phyloP scores from a whole-genome alignment of 2,329 filamentous ascomycete genomes.

The Trichothecium roseum region DNA sequence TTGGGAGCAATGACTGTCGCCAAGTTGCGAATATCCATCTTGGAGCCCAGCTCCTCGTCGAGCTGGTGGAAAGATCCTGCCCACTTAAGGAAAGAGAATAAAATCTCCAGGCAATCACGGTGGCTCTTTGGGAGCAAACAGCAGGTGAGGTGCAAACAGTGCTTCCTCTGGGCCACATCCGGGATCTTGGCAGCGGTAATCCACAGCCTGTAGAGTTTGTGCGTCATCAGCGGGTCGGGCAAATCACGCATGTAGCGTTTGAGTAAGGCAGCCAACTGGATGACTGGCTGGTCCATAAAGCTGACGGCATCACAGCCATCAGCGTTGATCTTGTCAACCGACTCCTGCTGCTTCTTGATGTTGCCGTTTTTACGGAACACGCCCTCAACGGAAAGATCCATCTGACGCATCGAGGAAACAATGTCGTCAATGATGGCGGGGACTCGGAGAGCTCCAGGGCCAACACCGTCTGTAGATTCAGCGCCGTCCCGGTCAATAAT shows the following conservation, averaged over 20 bases:
- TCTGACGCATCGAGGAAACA: slow-evolving; percentile 89
- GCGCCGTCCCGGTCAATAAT: slow-evolving; percentile 90
- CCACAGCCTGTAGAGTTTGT: slow-evolving; percentile 88
- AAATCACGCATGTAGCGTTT: slow-evolving; percentile 94
- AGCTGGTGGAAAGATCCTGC: slow-evolving; percentile 94
- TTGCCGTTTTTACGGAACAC: slow-evolving; percentile 99
- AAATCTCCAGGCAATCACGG: slow-evolving; percentile 85
- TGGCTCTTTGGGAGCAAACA: slow-evolving; percentile 89
- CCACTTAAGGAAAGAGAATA: slow-evolving; percentile 97
- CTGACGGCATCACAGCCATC: slow-evolving; percentile 79
- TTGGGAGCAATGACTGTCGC: slow-evolving; percentile 97
- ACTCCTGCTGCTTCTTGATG: slow-evolving; percentile 83
- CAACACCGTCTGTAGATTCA: slow-evolving; percentile 95
- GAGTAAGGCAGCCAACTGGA: slow-evolving; percentile 85
- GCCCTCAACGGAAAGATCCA: slow-evolving; percentile 97
- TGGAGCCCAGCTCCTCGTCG: slow-evolving; percentile 92
- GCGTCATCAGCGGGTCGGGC: slow-evolving; percentile 86
- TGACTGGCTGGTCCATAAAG: slow-evolving; percentile 78
- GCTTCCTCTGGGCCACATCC: slow-evolving; percentile 71
- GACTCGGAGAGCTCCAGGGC: slow-evolving; percentile 79
- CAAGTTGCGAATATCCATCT: slow-evolving; percentile 98
- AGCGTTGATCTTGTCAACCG: slow-evolving; percentile 76
- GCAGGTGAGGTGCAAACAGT: slow-evolving; percentile 81
- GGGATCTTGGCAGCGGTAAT: slow-evolving; percentile 80
- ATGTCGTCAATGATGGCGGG: slow-evolving; percentile 93